These are phyloP conservation scores for Apostasia ramifera DNA, from an alignment of 106 monocot genomes.

Conservation along the genomic window DNA sequence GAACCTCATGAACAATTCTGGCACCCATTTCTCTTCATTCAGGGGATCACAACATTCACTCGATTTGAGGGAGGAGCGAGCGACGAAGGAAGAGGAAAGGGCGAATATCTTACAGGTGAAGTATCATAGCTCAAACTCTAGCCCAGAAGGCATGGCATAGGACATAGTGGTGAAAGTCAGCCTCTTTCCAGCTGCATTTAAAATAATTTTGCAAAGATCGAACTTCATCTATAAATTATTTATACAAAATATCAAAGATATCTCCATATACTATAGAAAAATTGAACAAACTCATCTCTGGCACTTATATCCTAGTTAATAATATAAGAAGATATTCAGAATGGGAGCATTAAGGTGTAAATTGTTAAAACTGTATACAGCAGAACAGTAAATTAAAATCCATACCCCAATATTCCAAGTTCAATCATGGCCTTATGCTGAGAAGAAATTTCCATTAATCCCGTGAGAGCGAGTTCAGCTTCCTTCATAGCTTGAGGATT, in stretches of 20 bases:
- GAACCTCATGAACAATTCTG: constrained; percentile 81
- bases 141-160: background rate
- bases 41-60: constrained; percentile 72
- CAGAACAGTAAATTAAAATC: background rate
- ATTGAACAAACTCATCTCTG: too few relatives aligned
- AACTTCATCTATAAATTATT: too few relatives aligned
- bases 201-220: too few relatives aligned
- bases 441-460: constrained; percentile 63
- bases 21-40: constrained; percentile 83
- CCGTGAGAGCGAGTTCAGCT: constrained; percentile 52
- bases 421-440: constrained; percentile 63
- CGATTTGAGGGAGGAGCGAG: constrained; percentile 28
- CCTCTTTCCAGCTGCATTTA: too few relatives aligned
- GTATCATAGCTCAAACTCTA: background rate
- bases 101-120: background rate
- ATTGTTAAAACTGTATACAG: background rate
- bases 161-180: too few relatives aligned
- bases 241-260: too few relatives aligned
- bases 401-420: constrained; percentile 62
- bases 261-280: too few relatives aligned
- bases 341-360: background rate
- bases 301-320: constrained; percentile 9
- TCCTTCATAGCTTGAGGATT: constrained; percentile 38
- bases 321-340: background rate
- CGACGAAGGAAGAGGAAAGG: background rate